phyloP scores from a whole-genome alignment of 768 basidiomycete species.

The Leccinum ochraceum region DNA sequence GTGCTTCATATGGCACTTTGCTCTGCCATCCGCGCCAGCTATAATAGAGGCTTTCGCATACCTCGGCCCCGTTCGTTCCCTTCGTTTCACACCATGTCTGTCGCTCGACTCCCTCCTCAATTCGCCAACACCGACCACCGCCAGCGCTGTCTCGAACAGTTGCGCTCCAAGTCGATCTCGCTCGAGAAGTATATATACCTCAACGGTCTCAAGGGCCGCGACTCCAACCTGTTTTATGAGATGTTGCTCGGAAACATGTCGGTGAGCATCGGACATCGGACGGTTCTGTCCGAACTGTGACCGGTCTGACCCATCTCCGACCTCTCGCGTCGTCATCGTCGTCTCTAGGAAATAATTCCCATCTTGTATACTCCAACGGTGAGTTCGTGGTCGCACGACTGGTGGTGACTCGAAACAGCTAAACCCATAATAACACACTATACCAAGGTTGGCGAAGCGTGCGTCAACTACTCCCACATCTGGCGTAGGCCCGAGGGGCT shows the following conservation, averaged over 20 bases:
- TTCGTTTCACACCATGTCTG: slow-evolving; percentile 29
- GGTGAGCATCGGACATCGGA: slow-evolving; percentile 33
- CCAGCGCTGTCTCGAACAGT: slow-evolving; percentile 55
- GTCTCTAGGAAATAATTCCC: slow-evolving; percentile 46
- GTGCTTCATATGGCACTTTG: slow-evolving; percentile 10
- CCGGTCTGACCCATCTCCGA: not conserved
- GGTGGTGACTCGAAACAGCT: not conserved
- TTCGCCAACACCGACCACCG: slow-evolving; percentile 52
- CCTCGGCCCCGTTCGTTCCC: not conserved
- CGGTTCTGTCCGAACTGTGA: not conserved
- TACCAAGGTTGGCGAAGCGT: slow-evolving; percentile 64
- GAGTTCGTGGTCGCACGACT: slow-evolving; percentile 17
- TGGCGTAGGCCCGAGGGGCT: slow-evolving; percentile 63
- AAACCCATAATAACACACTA: not conserved
- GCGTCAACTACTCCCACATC: slow-evolving; percentile 68
- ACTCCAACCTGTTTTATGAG: slow-evolving; percentile 66
- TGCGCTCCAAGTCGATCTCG: slow-evolving; percentile 54
- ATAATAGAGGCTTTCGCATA: not conserved
- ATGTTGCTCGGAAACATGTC: slow-evolving; percentile 61
- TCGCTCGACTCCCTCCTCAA: slow-evolving; percentile 46
- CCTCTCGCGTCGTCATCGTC: not conserved
- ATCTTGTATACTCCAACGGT: slow-evolving; percentile 79
- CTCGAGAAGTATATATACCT: slow-evolving; percentile 77
- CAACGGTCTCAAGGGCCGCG: slow-evolving; percentile 59
- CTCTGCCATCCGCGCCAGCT: not conserved